A percentile compares a stretch with the other conserved stretches of the same genome.
Evolutionary conservation across 1,139 yeast species (phyloP).

Genomic region (Saccharomyces hybrid): DNA sequence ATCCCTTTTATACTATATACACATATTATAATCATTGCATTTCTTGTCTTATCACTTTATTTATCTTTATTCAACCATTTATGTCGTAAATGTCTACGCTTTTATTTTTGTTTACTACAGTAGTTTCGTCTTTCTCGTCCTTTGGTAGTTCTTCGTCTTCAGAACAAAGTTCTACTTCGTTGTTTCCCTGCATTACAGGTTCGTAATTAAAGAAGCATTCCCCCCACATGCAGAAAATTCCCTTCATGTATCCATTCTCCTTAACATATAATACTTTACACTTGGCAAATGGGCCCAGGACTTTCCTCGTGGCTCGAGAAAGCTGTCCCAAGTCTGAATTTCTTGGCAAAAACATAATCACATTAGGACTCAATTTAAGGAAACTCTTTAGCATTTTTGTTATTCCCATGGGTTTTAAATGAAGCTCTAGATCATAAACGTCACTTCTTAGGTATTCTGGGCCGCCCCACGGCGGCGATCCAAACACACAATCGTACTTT

Average conservation of each 20-base stretch:
- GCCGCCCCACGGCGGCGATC: slow-evolving; percentile 99
- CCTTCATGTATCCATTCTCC: slow-evolving; percentile 42
- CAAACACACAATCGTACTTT: slow-evolving; percentile 59
- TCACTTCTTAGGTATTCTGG: slow-evolving; percentile 48
- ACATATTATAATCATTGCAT: background rate
- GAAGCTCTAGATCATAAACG: slow-evolving; percentile 41
- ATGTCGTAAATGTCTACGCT: background rate
- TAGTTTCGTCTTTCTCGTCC: slow-evolving; percentile 1
- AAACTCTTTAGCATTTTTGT: slow-evolving; percentile 41
- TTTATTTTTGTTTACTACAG: background rate
- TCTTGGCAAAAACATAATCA: slow-evolving; percentile 71
- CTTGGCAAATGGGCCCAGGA: slow-evolving; percentile 41
- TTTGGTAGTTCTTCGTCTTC: slow-evolving; percentile 1
- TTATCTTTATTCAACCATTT: background rate
- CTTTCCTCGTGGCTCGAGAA: slow-evolving; percentile 38
- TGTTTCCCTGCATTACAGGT: background rate
- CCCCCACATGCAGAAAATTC: slow-evolving; percentile 58
- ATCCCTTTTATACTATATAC: background rate
- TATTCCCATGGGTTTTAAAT: slow-evolving; percentile 43
- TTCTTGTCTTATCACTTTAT: background rate
- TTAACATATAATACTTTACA: slow-evolving; percentile 45
- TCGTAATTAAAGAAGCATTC: slow-evolving; percentile 25
- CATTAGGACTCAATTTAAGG: slow-evolving; percentile 41
- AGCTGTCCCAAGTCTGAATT: slow-evolving; percentile 57
- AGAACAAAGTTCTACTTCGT: background rate